phyloP scores from a whole-genome alignment of 495 filamentous ascomycete genomes.

The Trichoderma orchidacearum region DNA sequence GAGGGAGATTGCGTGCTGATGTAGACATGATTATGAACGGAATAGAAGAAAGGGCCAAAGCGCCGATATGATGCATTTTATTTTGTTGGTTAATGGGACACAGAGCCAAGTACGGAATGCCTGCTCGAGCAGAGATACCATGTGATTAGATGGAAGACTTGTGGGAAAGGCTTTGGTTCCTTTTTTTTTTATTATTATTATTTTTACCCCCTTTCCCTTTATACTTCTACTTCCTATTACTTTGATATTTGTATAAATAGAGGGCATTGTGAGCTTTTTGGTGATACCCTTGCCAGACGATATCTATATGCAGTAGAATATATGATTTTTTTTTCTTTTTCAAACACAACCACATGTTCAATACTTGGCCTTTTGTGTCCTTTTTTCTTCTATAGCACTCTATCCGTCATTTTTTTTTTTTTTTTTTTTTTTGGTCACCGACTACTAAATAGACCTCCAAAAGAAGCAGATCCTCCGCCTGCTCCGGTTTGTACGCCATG shows the following conservation, averaged over 20 bases:
- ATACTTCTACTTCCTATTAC: too few relatives aligned
- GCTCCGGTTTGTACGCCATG: slow-evolving; percentile 9
- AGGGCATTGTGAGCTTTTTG: too few relatives aligned
- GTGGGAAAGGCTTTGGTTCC: neutral
- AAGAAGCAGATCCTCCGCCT: slow-evolving; percentile 10
- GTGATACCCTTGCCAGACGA: too few relatives aligned
- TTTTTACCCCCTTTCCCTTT: too few relatives aligned
- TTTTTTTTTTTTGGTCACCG: slow-evolving; percentile 3
- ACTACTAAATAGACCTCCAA: slow-evolving; percentile 33
- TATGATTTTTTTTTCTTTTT: too few relatives aligned
- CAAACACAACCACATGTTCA: too few relatives aligned
- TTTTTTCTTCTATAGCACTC: neutral
- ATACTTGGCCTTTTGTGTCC: too few relatives aligned
- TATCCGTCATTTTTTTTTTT: neutral
- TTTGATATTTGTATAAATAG: too few relatives aligned
- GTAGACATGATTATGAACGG: slow-evolving; percentile 24
- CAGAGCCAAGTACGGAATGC: too few relatives aligned
- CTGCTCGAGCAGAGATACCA: too few relatives aligned
- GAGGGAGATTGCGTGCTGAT: slow-evolving; percentile 78
- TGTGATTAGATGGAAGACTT: neutral
- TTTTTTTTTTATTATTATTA: too few relatives aligned
- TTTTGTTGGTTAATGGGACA: neutral
- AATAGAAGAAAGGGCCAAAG: neutral
- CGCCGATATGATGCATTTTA: neutral
- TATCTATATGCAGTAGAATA: too few relatives aligned